Evolutionary conservation across 2,329 filamentous ascomycete species (phyloP), one percentile per base, ranked within the genome.

Genomic region (Diaporthe helianthi): DNA sequence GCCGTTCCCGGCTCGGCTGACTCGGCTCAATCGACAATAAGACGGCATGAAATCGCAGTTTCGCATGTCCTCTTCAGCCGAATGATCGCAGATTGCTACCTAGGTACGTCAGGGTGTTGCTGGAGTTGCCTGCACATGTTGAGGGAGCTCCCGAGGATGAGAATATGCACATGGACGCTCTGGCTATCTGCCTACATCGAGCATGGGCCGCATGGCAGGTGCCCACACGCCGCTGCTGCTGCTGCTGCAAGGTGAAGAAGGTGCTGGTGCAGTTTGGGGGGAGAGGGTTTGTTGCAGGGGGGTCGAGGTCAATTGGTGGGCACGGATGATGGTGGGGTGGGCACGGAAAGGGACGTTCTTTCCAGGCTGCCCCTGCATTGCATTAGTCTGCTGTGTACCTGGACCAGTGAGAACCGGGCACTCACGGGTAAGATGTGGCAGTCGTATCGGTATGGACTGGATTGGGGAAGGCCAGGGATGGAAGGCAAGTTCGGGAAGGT

Each of bases 1-100:
- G 51, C 64, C 64, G 64, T 55, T 66, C 64, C 64, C 44, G 64
- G 19, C 52, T 66, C 64, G 64, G 52, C 64, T 53, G 51, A 51
- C 38, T 66, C 51, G 51, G 31, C 44, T 10, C 51, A 55, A 12
- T 36, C 7, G 29, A 26, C 29, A 33, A 29, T 36, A 19, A 29
- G 2, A 46, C 8, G 36, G 22, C 54, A n/a, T 24, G 53, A 33
- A 19, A 60, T 5, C 17, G 29, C 13, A 13, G 6, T 41, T 24
- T 36, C 10, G 22, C 36, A 4, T 31, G 4, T 26, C 17, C 24
- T 60, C 15, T 6, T 44, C 24, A 13, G 19, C n/a, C 53, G 53
- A 38, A 7, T 44, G 55, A 46, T 47, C 33, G 3, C 55, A 61
- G 19, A 61, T 61, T 61, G 36, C 36, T 60, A n/a, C n/a, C n/a